Conservation (phyloP, 352 stramenopile genomes). For the Globisporangium paroecandrum region DNA sequence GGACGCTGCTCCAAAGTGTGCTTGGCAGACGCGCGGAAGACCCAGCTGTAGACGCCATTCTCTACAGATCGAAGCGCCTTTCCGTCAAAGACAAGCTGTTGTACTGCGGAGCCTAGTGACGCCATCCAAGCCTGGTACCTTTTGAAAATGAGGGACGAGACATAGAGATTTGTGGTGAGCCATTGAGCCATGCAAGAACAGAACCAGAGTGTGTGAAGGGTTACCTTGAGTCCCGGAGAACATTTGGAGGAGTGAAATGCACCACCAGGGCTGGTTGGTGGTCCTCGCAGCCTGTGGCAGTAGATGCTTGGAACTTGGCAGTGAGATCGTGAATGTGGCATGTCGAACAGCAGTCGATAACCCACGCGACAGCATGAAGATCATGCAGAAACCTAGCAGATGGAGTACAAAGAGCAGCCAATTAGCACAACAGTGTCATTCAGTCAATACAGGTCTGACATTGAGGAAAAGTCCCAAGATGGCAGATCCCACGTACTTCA, state of each 20-base stretch:
- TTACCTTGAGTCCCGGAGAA: constrained; percentile 28
- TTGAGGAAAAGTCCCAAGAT: not conserved
- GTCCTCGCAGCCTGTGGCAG: constrained; percentile 17
- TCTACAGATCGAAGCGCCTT: constrained; percentile 25
- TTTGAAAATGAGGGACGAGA: no score
- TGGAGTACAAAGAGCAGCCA: not conserved
- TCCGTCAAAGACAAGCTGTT: constrained; percentile 59
- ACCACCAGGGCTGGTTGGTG: constrained; percentile 50
- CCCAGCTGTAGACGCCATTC: constrained; percentile 48
- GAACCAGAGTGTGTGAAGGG: no score
- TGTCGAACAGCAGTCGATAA: constrained; percentile 43
- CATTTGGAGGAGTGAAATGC: constrained; percentile 41
- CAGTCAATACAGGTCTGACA: not conserved
- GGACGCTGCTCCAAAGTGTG: constrained; percentile 17
- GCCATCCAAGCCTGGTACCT: constrained; percentile 37
- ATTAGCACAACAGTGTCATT: not conserved
- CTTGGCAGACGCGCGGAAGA: constrained; percentile 44
- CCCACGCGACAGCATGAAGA: constrained; percentile 45
- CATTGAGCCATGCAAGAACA: no score
- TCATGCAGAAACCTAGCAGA: constrained; percentile 21
- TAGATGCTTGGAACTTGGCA: constrained; percentile 17
- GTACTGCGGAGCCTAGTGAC: not conserved
- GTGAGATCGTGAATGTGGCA: constrained; percentile 30
- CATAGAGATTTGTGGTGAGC: no score
- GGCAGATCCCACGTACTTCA: constrained; percentile 23